A percentile compares a stretch with the other conserved stretches of the same genome.
Conservation (phyloP, 192 early-diverging fungal species). For the Gaertneriomyces semiglobifer region DNA sequence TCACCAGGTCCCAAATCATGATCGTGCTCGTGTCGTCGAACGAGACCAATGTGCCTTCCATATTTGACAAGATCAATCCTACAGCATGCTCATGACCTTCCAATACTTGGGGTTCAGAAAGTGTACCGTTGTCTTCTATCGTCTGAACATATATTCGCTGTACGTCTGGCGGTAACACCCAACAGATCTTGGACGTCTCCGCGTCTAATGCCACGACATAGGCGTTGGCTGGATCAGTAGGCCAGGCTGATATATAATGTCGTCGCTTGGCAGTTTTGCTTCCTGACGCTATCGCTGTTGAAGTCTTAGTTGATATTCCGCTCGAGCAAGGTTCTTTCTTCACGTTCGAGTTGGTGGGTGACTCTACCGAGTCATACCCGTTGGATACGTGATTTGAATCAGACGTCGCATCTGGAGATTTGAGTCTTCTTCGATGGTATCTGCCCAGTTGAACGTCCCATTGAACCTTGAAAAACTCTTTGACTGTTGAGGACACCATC, state of each 20-base stretch:
- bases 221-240: constrained; percentile 27
- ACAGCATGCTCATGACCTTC: constrained; percentile 25
- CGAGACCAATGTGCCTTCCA: constrained; percentile 30
- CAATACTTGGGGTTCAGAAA: background rate
- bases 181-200: constrained; percentile 9
- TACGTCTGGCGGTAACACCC: constrained; percentile 11
- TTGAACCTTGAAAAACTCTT: constrained; percentile 27
- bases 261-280: background rate
- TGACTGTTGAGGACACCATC: constrained; percentile 8
- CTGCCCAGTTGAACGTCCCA: constrained; percentile 22
- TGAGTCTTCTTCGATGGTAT: constrained; percentile 8
- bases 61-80: constrained; percentile 36
- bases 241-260: constrained; percentile 33
- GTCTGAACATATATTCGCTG: constrained; percentile 4
- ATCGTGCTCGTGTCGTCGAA: constrained; percentile 36
- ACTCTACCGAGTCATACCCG: background rate
- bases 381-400: background rate
- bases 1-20: constrained; percentile 31
- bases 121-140: background rate
- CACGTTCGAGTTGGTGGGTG: background rate
- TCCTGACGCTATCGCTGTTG: background rate
- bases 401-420: background rate
- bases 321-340: background rate
- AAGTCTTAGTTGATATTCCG: background rate
- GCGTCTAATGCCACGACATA: constrained; percentile 34